Evolutionary conservation across 805 yeast species (phyloP), one percentile per base, ranked within the genome.

Genomic region (Limtongia smithiae): DNA sequence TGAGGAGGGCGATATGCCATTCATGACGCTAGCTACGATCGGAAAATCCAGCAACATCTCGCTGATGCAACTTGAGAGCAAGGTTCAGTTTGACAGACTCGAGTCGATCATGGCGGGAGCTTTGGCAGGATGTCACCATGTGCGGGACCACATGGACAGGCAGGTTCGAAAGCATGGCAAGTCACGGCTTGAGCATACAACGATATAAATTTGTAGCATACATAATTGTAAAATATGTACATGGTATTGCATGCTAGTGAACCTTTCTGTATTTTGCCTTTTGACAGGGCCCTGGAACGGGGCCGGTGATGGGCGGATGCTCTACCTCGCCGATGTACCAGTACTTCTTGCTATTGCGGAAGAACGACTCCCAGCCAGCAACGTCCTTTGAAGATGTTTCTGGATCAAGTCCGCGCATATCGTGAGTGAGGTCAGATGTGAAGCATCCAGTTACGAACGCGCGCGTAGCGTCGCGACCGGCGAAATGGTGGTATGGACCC

Each of bases 1-100:
- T 53, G 98, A 93, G 66, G 96, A 88, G 64, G 74, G 71, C 49
- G 97, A 89, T 55, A 77, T 91, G 73, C 81, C 95, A 47, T 77
- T 76, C 56, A 72, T 90, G 39, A 87, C 96, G 0, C 71, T 89
- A 28, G 97, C 94, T 5, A 82, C 85, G 1, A 78, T 90, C 20
- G 97, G 97, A 3, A 79, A 80, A 58, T 74, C 85, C 45, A 91
- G 85, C 56, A 85, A 88, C 66, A 70, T 89, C 48, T 83, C 93
- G 3, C 65, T 89, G 62, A 68, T 91, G 48, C 70, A 87, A 47
- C 55, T 89, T 47, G 97, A 93, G 62, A 88, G 86, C 61, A 83
- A 83, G 64, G 75, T 93, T 65, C 91, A 96, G 0, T 68, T 90
- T 57, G 97, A 90, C 63, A 74, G 79, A 49, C 67, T 93, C 50